Percentiles rank a stretch among this genome's conserved stretches.
Evolutionary conservation across 1,284 basidiomycete genomes (phyloP).

Genomic region (Moesziomyces globuligerus): DNA sequence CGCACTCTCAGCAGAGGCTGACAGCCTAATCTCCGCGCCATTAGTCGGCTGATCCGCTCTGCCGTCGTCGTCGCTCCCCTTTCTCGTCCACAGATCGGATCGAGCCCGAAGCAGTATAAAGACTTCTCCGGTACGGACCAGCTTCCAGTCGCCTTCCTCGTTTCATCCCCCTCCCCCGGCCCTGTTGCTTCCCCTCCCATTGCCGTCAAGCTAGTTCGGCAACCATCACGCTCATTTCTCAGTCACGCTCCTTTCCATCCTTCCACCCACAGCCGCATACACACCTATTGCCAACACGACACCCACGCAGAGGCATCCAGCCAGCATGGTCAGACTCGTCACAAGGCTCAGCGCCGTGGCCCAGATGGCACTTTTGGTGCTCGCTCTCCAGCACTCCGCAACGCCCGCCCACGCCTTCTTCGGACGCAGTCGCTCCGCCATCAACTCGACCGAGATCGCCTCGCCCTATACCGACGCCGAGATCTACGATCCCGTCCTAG

Average conservation of each 20-base stretch:
- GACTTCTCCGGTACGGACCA: neutral
- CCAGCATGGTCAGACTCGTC: slow-evolving; percentile 25
- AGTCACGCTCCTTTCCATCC: slow-evolving; percentile 12
- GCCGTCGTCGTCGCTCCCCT: neutral
- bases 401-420: slow-evolving; percentile 21
- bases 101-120: neutral
- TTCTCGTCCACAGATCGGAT: neutral
- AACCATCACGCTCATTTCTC: slow-evolving; percentile 11
- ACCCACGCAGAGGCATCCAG: neutral
- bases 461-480: slow-evolving; percentile 1
- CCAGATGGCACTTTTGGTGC: slow-evolving; percentile 33
- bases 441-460: slow-evolving; percentile 6
- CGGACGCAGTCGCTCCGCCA: slow-evolving; percentile 8
- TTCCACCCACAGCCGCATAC: neutral
- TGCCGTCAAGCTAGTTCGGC: neutral
- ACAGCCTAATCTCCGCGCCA: neutral
- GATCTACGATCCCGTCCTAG: slow-evolving; percentile 6
- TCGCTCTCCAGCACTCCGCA: slow-evolving; percentile 22
- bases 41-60: neutral
- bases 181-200: neutral
- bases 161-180: neutral
- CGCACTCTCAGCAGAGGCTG: neutral
- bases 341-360: slow-evolving; percentile 28
- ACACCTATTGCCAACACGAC: neutral
- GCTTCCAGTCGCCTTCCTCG: slow-evolving; percentile 1